Percentiles rank a stretch among this genome's conserved stretches.
Conservation (phyloP, 2,329 filamentous ascomycete genomes). For the Talaromyces sp. region DNA sequence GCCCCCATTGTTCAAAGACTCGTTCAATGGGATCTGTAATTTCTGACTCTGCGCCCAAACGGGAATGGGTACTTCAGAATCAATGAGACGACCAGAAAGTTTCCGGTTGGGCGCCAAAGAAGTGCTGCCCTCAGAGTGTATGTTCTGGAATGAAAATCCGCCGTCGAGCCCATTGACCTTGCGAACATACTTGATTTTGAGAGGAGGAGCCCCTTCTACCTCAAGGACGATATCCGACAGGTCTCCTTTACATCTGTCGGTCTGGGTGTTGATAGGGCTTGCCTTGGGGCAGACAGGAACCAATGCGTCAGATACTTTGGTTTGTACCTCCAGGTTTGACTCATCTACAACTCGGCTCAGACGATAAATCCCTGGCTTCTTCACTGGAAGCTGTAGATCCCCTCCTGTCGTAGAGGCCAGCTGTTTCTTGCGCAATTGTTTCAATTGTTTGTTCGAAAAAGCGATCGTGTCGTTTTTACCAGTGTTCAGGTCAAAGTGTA, state of each 20-base stretch:
- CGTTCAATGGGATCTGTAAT: constrained; percentile 79
- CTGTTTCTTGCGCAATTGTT: constrained; percentile 65
- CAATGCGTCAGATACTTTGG: constrained; percentile 68
- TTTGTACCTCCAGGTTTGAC: constrained; percentile 87
- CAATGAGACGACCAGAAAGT: constrained; percentile 53
- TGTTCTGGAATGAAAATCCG: constrained; percentile 84
- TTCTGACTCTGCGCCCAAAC: constrained; percentile 70
- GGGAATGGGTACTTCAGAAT: constrained; percentile 48
- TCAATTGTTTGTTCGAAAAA: constrained; percentile 68
- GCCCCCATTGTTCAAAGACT: constrained; percentile 74
- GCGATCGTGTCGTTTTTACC: constrained; percentile 74
- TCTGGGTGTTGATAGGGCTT: constrained; percentile 58
- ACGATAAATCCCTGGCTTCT: constrained; percentile 82
- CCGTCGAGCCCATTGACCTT: constrained; percentile 77
- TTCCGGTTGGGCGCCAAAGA: constrained; percentile 68
- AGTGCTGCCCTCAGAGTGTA: constrained; percentile 80
- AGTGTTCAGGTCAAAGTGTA: constrained; percentile 78
- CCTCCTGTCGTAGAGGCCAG: constrained; percentile 53
- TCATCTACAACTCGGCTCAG: constrained; percentile 83
- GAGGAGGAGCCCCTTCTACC: constrained; percentile 80
- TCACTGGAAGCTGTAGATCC: constrained; percentile 67
- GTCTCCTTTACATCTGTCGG: constrained; percentile 76
- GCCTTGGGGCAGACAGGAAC: constrained; percentile 83
- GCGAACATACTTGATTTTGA: constrained; percentile 89
- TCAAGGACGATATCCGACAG: constrained; percentile 79